Conservation (phyloP, 192 early-diverging fungal genomes). For the Mortierella alpina region DNA sequence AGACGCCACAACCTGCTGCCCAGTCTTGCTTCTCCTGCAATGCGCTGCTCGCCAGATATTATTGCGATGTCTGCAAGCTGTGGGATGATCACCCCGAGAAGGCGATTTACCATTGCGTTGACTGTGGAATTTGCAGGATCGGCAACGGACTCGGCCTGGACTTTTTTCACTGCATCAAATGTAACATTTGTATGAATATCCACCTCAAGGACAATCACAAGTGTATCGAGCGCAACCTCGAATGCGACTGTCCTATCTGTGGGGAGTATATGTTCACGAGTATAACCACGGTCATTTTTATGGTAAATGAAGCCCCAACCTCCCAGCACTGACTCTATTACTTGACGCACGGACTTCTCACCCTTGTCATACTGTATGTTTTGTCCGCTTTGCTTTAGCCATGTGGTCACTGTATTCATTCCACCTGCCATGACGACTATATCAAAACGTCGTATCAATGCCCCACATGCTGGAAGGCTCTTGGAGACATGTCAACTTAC, state of each 20-base stretch:
- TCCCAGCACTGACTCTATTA: no score
- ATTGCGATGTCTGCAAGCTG: conserved; percentile 89
- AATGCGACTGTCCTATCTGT: conserved; percentile 96
- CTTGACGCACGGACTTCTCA: background rate
- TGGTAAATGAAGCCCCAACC: conserved; percentile 64
- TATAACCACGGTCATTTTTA: conserved; percentile 80
- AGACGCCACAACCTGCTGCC: conserved; percentile 79
- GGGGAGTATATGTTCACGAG: conserved; percentile 96
- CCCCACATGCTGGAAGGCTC: conserved; percentile 92
- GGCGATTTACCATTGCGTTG: conserved; percentile 90
- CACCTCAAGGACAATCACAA: conserved; percentile 78
- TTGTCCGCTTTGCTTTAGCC: conserved; percentile 56
- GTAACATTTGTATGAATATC: conserved; percentile 92
- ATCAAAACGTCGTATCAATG: conserved; percentile 94
- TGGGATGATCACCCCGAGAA: conserved; percentile 89
- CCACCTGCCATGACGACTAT: conserved; percentile 83
- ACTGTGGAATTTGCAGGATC: conserved; percentile 92
- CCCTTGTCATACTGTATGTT: background rate
- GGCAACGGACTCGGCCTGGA: conserved; percentile 81
- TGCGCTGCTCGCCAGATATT: conserved; percentile 80
- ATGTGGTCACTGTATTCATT: conserved; percentile 94
- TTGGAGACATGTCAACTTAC: conserved; percentile 84
- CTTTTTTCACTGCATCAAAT: conserved; percentile 93
- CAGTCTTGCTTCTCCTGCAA: conserved; percentile 81
- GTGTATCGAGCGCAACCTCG: conserved; percentile 92